phyloP scores from a whole-genome alignment of 768 basidiomycete species.

The Kwoniella pini region DNA sequence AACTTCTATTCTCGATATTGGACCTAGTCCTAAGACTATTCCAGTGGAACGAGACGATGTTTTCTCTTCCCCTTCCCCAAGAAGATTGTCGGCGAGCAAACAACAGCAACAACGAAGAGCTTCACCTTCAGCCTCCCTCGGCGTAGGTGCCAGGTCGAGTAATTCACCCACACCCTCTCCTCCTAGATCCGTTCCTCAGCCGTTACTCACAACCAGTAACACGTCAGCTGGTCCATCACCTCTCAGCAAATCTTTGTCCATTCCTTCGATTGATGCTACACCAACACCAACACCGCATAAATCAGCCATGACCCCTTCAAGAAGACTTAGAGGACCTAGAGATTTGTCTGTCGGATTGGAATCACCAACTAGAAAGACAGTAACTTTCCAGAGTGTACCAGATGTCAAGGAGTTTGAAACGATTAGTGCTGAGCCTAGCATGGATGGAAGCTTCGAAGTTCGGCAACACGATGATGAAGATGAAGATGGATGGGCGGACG shows the following conservation, averaged over 20 bases:
- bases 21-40: slow-evolving; percentile 30
- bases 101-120: slow-evolving; percentile 26
- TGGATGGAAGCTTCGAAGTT: slow-evolving; percentile 43
- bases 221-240: slow-evolving; percentile 30
- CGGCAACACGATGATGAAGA: slow-evolving; percentile 33
- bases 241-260: slow-evolving; percentile 16
- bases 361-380: slow-evolving; percentile 46
- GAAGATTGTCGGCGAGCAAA: slow-evolving; percentile 20
- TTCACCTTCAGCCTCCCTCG: slow-evolving; percentile 22
- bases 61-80: slow-evolving; percentile 43
- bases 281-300: slow-evolving; percentile 42
- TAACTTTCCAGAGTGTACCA: slow-evolving; percentile 51
- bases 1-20: slow-evolving; percentile 5
- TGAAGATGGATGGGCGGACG: slow-evolving; percentile 36
- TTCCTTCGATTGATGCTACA: slow-evolving; percentile 18
- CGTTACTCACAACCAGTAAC: not conserved
- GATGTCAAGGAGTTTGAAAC: slow-evolving; percentile 54
- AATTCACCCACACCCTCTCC: slow-evolving; percentile 34
- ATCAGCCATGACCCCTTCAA: slow-evolving; percentile 50
- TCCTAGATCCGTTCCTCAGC: slow-evolving; percentile 21
- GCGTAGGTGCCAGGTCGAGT: slow-evolving; percentile 8
- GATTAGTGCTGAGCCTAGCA: slow-evolving; percentile 41
- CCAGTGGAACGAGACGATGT: slow-evolving; percentile 37
- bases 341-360: slow-evolving; percentile 27
- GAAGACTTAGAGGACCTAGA: slow-evolving; percentile 47